Percentiles rank a stretch among this genome's conserved stretches.
These are phyloP conservation scores for Microcos paniculata DNA, from an alignment of 345 rosid genomes.

Conservation along the genomic window DNA sequence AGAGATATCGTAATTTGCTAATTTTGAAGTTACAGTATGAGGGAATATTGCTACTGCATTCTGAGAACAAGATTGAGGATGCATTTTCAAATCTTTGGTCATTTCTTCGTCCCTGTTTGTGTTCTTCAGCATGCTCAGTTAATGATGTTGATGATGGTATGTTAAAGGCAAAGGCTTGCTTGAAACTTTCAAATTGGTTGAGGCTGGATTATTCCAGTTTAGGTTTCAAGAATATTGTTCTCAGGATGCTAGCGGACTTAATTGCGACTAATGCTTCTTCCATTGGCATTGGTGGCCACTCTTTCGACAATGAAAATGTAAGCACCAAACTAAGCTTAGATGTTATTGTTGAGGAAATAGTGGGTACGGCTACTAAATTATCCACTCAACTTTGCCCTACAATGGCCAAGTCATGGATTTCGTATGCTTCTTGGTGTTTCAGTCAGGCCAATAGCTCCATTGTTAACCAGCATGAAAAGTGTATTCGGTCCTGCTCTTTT, in stretches of 20 bases:
- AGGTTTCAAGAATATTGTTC: constrained; percentile 46
- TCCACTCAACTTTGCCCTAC: constrained; percentile 81
- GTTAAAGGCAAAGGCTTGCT: constrained; percentile 86
- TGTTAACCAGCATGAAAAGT: constrained; percentile 34
- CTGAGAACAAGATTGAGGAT: constrained; percentile 65
- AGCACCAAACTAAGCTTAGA: constrained; percentile 33
- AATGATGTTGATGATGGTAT: constrained; percentile 50
- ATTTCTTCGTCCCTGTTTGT: constrained; percentile 56
- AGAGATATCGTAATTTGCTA: constrained; percentile 41
- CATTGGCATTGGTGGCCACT: constrained; percentile 19
- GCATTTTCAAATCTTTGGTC: constrained; percentile 79
- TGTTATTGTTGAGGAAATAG: constrained; percentile 59
- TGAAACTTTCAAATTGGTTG: constrained; percentile 83
- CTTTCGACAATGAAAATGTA: constrained; percentile 32
- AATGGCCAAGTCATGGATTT: constrained; percentile 94
- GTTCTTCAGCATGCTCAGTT: constrained; percentile 45
- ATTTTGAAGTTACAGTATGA: constrained; percentile 66
- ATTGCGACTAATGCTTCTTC: constrained; percentile 33
- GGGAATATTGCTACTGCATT: constrained; percentile 60
- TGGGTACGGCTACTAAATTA: constrained; percentile 69
- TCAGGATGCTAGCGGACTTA: constrained; percentile 53
- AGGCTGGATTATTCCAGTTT: constrained; percentile 47
- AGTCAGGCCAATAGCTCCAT: constrained; percentile 63
- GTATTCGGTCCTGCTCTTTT: constrained; percentile 48
- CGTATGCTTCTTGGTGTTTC: constrained; percentile 93